Evolutionary conservation across 116 monocot genomes (phyloP).

Genomic region (Phalaenopsis hybrid): DNA sequence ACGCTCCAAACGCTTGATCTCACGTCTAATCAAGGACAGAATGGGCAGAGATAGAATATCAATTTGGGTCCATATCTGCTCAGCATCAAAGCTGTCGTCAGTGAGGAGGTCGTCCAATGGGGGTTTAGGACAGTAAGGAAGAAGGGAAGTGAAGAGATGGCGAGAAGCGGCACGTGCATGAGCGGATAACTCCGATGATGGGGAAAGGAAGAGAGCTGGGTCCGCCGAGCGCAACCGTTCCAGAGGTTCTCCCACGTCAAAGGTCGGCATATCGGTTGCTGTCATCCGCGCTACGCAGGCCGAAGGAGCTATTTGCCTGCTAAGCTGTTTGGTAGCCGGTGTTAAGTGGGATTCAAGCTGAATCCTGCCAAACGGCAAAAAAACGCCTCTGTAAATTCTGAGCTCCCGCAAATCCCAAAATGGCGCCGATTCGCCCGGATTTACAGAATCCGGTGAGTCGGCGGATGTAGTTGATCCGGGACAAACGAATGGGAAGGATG

Average conservation of each 20-base stretch:
- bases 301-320: too few species aligned
- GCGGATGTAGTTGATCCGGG: too few species aligned
- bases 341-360: too few species aligned
- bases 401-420: too few species aligned
- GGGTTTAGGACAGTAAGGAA: conserved; percentile 25
- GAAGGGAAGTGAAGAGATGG: conserved; percentile 49
- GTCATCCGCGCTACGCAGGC: conserved; percentile 2
- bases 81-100: conserved; percentile 64
- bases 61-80: conserved; percentile 92
- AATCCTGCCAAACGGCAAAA: too few species aligned
- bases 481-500: too few species aligned
- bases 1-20: conserved; percentile 40
- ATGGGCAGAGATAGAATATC: conserved; percentile 53
- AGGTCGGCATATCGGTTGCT: conserved; percentile 5
- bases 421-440: too few species aligned
- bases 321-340: too few species aligned
- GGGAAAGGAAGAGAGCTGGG: conserved; percentile 44
- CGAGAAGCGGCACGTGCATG: conserved; percentile 39
- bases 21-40: conserved; percentile 28
- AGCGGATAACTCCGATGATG: conserved; percentile 47
- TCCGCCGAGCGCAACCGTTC: conserved; percentile 21
- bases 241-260: conserved; percentile 18
- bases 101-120: conserved; percentile 49
- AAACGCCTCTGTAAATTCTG: too few species aligned
- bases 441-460: too few species aligned